phyloP scores from a whole-genome alignment of 2,329 filamentous ascomycete genomes.

The Pseudocercospora pini-densiflorae region DNA sequence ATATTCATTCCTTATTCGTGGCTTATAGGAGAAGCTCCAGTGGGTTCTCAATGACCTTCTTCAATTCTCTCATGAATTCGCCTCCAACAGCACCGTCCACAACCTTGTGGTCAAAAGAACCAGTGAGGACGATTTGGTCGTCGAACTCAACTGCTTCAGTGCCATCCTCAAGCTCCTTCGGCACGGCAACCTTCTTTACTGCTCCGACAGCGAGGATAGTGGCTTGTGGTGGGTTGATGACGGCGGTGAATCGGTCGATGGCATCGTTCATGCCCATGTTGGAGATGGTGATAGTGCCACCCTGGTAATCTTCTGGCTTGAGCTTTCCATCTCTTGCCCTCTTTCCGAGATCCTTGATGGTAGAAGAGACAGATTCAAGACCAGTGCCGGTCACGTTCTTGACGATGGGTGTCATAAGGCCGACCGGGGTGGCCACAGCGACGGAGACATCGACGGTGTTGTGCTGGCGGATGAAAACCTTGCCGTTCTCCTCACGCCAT shows the following conservation, averaged over 20 bases:
- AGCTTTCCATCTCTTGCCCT: slow-evolving; percentile 96
- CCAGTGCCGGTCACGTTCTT: slow-evolving; percentile 85
- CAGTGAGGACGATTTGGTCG: slow-evolving; percentile 94
- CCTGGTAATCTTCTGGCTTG: slow-evolving; percentile 99
- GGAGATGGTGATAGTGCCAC: slow-evolving; percentile 97
- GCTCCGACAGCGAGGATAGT: slow-evolving; percentile 94
- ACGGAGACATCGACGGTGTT: slow-evolving; percentile 93
- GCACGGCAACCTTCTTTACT: slow-evolving; percentile 91
- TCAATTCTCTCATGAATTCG: slow-evolving; percentile 95
- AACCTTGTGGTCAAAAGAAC: slow-evolving; percentile 98
- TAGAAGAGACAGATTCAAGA: slow-evolving; percentile 81
- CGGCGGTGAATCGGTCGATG: slow-evolving; percentile 94
- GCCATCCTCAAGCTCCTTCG: slow-evolving; percentile 82
- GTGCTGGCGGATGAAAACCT: slow-evolving; percentile 85
- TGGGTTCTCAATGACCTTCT: slow-evolving; percentile 97
- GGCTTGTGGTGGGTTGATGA: slow-evolving; percentile 98
- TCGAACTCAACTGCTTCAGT: slow-evolving; percentile 80
- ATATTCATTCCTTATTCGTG: neutral
- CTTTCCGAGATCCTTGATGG: slow-evolving; percentile 97
- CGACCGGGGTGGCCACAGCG: slow-evolving; percentile 88
- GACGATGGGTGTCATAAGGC: slow-evolving; percentile 97
- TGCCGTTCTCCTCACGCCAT: slow-evolving; percentile 77
- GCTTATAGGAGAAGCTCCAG: slow-evolving; percentile 85
- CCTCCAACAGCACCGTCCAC: slow-evolving; percentile 95
- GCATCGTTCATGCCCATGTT: slow-evolving; percentile 99